Evolutionary conservation across 768 basidiomycete genomes (phyloP).

Genomic region (Amanita pseudoporphyria): DNA sequence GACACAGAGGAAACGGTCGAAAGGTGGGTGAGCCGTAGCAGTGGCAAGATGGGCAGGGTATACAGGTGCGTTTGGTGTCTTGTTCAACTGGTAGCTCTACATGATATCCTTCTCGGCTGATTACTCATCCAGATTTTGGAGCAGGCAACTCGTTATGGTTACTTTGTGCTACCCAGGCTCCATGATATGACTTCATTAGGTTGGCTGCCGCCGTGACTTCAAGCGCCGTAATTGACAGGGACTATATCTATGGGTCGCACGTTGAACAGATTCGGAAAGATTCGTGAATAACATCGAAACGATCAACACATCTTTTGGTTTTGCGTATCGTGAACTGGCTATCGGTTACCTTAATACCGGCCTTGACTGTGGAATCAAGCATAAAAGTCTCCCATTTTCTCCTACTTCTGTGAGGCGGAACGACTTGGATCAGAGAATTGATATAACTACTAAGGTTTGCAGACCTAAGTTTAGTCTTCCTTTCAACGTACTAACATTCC

Average conservation of each 20-base stretch:
- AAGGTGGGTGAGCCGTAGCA: too few relatives aligned
- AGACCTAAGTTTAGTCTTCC: neutral
- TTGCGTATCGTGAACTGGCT: slow-evolving; percentile 61
- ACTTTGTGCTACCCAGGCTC: slow-evolving; percentile 79
- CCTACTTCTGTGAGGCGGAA: slow-evolving; percentile 71
- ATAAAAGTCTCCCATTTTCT: slow-evolving; percentile 77
- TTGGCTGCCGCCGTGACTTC: slow-evolving; percentile 10
- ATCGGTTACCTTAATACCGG: slow-evolving; percentile 73
- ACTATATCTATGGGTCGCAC: slow-evolving; percentile 32
- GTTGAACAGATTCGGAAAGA: slow-evolving; percentile 78
- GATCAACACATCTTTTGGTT: slow-evolving; percentile 70
- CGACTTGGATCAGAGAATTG: slow-evolving; percentile 62
- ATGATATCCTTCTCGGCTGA: slow-evolving; percentile 12
- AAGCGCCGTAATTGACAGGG: neutral
- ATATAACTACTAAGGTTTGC: slow-evolving; percentile 64
- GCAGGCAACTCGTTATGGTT: slow-evolving; percentile 50
- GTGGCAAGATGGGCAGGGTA: too few relatives aligned
- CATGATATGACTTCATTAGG: slow-evolving; percentile 80
- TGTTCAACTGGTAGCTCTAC: slow-evolving; percentile 27
- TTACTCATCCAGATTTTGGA: slow-evolving; percentile 21
- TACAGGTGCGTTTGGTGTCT: slow-evolving; percentile 30
- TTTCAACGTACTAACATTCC: neutral
- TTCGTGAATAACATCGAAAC: slow-evolving; percentile 63
- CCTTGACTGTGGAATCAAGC: slow-evolving; percentile 86
- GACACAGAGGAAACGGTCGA: too few relatives aligned